Percentiles rank a stretch among this genome's conserved stretches.
phyloP scores from a whole-genome alignment of 805 yeast species.

The Saccharomycopsis selenospora region DNA sequence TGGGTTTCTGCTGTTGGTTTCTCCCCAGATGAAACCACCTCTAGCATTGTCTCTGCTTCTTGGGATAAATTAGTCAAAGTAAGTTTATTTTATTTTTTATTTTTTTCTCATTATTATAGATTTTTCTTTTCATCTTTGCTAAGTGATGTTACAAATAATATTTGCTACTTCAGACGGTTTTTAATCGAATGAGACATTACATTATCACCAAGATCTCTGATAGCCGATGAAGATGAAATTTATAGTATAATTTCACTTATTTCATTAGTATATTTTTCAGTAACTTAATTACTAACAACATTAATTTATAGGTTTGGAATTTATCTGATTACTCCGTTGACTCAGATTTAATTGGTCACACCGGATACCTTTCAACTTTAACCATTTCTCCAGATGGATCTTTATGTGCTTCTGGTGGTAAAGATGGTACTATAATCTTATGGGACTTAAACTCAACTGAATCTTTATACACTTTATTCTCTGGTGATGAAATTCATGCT shows the following conservation, averaged over 20 bases:
- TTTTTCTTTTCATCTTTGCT: no score
- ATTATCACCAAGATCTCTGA: conserved; percentile 99
- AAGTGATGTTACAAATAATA: conserved; percentile 71
- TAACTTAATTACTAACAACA: conserved; percentile 10
- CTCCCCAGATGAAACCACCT: conserved; percentile 70
- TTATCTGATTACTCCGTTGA: conserved; percentile 72
- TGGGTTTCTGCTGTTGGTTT: conserved; percentile 98
- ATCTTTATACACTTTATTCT: conserved; percentile 86
- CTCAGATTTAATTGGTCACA: conserved; percentile 99
- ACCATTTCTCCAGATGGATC: conserved; percentile 99
- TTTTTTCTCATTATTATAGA: conserved; percentile 18
- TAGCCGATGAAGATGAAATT: no score
- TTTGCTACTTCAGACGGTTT: conserved; percentile 99
- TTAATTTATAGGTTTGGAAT: conserved; percentile 83
- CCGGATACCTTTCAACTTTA: conserved; percentile 95
- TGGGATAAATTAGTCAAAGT: conserved; percentile 99
- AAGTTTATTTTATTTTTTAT: conserved; percentile 40
- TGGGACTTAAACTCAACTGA: conserved; percentile 90
- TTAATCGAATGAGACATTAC: conserved; percentile 88
- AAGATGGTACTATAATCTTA: conserved; percentile 97
- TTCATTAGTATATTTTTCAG: background rate
- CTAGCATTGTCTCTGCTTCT: conserved; percentile 91
- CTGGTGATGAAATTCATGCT: conserved; percentile 96
- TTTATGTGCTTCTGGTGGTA: conserved; percentile 98
- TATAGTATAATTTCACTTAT: conserved; percentile 6